These are phyloP conservation scores for Trichocomaceae sp. DNA, from an alignment of 2,329 filamentous ascomycete species.

Conservation along the genomic window DNA sequence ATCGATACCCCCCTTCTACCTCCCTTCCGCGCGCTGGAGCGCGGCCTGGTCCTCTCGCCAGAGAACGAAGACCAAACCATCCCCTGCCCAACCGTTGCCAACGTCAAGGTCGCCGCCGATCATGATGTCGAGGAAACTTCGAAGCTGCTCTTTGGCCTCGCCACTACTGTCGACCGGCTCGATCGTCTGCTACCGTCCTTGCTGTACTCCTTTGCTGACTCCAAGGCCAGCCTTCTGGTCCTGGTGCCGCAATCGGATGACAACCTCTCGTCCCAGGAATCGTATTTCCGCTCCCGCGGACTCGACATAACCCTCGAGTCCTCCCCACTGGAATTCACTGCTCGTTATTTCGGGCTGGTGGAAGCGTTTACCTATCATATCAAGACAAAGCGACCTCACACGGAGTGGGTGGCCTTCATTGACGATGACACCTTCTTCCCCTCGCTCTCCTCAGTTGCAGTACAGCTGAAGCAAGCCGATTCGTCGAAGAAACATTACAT, in stretches of 20 bases:
- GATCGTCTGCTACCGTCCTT: conserved; percentile 35
- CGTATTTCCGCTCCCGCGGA: conserved; percentile 37
- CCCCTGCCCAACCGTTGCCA: conserved; percentile 35
- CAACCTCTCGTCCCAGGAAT: conserved; percentile 34
- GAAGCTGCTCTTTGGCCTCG: conserved; percentile 37
- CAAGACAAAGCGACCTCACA: conserved; percentile 33
- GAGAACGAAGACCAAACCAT: conserved; percentile 27
- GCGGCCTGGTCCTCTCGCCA: conserved; percentile 32
- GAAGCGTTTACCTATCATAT: conserved; percentile 36
- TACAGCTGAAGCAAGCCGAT: conserved; percentile 36
- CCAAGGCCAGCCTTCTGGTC: conserved; percentile 36
- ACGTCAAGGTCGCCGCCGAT: conserved; percentile 36
- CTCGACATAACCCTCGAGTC: conserved; percentile 35
- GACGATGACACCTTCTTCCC: conserved; percentile 42
- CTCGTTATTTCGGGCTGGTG: conserved; percentile 39
- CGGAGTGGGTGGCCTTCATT: conserved; percentile 38
- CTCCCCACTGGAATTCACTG: conserved; percentile 37
- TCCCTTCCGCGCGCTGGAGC: conserved; percentile 33
- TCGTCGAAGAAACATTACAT: conserved; percentile 38
- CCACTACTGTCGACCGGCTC: conserved; percentile 38
- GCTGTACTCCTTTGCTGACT: conserved; percentile 37
- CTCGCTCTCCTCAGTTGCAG: conserved; percentile 30
- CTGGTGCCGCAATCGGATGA: conserved; percentile 37
- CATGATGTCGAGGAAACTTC: conserved; percentile 35
- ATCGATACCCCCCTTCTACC: conserved; percentile 34